These are phyloP conservation scores for Fonsecaea monophora DNA, from an alignment of 2,329 filamentous ascomycete species.

Conservation along the genomic window DNA sequence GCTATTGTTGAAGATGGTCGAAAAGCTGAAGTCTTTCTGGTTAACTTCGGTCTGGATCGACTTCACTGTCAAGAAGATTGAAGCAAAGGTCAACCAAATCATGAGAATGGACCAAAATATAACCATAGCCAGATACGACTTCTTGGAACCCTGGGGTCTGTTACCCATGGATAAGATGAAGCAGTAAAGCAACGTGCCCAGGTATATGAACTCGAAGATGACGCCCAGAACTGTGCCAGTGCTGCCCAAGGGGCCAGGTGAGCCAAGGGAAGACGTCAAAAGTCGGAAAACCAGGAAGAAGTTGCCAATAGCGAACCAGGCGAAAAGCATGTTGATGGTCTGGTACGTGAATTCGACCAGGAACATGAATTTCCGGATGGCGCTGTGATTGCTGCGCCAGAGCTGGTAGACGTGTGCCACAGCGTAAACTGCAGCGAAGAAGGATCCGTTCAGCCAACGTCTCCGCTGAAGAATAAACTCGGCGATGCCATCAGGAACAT, in stretches of 20 bases:
- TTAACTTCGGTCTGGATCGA: constrained; percentile 77
- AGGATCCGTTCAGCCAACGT: constrained; percentile 97
- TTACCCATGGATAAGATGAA: constrained; percentile 96
- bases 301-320: constrained; percentile 97
- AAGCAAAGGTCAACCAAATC: constrained; percentile 92
- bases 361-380: constrained; percentile 86
- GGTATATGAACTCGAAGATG: constrained; percentile 95
- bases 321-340: constrained; percentile 94
- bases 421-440: constrained; percentile 96
- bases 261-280: constrained; percentile 82
- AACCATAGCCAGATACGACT: constrained; percentile 96
- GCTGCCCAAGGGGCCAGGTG: constrained; percentile 71
- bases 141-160: constrained; percentile 89
- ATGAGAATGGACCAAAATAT: constrained; percentile 97
- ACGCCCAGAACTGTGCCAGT: constrained; percentile 82
- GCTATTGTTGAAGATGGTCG: constrained; percentile 79
- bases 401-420: constrained; percentile 96
- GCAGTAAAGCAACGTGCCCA: constrained; percentile 87
- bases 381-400: constrained; percentile 88
- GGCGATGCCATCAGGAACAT: constrained; percentile 91
- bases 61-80: constrained; percentile 88
- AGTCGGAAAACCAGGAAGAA: constrained; percentile 99
- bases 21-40: constrained; percentile 69
- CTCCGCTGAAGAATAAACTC: constrained; percentile 96
- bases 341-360: constrained; percentile 94